Conservation (phyloP, 129 eudicot species). For the Lactuca sativa region DNA sequence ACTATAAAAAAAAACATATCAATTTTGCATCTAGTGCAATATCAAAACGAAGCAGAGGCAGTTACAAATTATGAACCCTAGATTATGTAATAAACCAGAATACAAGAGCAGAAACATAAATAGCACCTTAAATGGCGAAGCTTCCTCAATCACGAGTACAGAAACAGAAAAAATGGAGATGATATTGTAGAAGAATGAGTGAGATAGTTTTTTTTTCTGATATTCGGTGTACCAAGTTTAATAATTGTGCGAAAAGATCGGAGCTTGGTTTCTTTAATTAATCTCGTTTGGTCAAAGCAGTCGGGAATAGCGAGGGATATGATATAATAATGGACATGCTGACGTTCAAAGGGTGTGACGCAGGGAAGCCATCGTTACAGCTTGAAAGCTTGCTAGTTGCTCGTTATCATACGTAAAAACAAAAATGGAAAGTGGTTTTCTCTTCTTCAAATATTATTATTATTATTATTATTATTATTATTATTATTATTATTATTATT, state of each 20-base stretch:
- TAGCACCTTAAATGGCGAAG: conserved; percentile 21
- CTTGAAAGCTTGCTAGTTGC: not conserved
- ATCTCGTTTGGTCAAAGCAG: conserved; percentile 8
- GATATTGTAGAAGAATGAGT: not conserved
- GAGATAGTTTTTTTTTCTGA: conserved; percentile 4
- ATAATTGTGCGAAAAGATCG: conserved; percentile 14
- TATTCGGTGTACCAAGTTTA: conserved; percentile 11
- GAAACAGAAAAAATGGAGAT: not conserved
- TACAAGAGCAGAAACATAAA: not conserved
- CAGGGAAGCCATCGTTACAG: conserved; percentile 8
- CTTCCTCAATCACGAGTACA: conserved; percentile 23
- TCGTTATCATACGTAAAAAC: not conserved
- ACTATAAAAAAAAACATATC: not conserved
- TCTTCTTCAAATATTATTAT: not conserved
- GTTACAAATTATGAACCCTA: conserved; percentile 15
- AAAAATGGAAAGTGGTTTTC: not conserved
- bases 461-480: too few species aligned
- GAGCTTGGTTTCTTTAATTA: conserved; percentile 9
- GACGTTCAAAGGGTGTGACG: not conserved
- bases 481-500: too few species aligned
- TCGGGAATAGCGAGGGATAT: conserved; percentile 17
- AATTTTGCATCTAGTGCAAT: not conserved
- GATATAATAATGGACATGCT: conserved; percentile 8
- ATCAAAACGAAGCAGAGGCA: not conserved
- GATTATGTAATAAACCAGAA: not conserved